A percentile compares a stretch with the other conserved stretches of the same genome.
These are phyloP conservation scores for Russula sp. DNA, from an alignment of 768 basidiomycete genomes.

Conservation along the genomic window DNA sequence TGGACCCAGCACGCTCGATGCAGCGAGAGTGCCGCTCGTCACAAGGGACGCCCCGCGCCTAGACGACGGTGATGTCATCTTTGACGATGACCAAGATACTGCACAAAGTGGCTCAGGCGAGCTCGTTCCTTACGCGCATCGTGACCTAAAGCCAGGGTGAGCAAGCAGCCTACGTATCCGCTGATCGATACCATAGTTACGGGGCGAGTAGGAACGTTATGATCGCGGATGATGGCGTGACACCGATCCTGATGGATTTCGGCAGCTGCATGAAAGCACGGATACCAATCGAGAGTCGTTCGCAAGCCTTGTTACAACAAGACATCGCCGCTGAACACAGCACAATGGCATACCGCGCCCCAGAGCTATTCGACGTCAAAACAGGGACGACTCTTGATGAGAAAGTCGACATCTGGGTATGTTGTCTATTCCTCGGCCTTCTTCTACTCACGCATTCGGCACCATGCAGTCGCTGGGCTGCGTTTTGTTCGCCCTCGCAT, in stretches of 20 bases:
- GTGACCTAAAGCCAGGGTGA: conserved; percentile 95
- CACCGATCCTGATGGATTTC: conserved; percentile 97
- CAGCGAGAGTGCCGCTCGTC: conserved; percentile 49
- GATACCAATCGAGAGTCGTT: conserved; percentile 72
- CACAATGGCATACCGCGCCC: conserved; percentile 97
- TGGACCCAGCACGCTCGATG: conserved; percentile 20
- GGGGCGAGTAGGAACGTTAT: conserved; percentile 73
- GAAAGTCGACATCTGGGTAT: conserved; percentile 95
- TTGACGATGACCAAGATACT: conserved; percentile 75
- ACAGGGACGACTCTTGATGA: conserved; percentile 83
- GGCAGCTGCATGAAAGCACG: conserved; percentile 87
- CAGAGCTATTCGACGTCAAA: conserved; percentile 96
- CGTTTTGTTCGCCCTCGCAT: conserved; percentile 90
- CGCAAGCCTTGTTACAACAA: conserved; percentile 87
- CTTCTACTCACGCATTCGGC: neutral
- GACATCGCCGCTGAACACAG: conserved; percentile 97
- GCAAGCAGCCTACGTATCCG: conserved; percentile 35
- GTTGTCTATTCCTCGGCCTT: conserved; percentile 25
- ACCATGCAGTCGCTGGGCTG: conserved; percentile 80
- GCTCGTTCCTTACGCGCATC: conserved; percentile 87
- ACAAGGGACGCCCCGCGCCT: conserved; percentile 38
- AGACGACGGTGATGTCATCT: conserved; percentile 58
- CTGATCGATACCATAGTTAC: neutral
- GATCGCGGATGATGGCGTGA: conserved; percentile 82
- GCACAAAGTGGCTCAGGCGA: conserved; percentile 37